These are phyloP conservation scores for Colletotrichum sp. DNA, from an alignment of 2,329 filamentous ascomycete genomes.

Conservation along the genomic window DNA sequence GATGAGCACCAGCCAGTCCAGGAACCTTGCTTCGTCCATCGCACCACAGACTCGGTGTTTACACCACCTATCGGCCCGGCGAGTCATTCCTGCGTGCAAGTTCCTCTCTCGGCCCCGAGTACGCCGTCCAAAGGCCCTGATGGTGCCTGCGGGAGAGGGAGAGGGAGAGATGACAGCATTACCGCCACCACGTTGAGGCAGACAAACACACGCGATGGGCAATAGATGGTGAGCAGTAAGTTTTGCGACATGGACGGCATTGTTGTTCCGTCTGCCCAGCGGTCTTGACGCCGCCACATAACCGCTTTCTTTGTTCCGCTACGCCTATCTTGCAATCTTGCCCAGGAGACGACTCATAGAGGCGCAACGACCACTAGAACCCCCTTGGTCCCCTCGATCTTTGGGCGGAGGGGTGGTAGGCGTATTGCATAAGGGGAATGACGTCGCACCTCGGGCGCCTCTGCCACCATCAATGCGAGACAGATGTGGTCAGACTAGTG, in stretches of 20 bases:
- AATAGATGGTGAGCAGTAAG: neutral
- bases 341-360: neutral
- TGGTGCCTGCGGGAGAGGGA: neutral
- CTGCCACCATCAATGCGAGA: conserved; percentile 18
- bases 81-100: neutral
- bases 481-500: conserved; percentile 10
- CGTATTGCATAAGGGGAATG: conserved; percentile 4
- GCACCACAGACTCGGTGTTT: neutral
- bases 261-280: conserved; percentile 2
- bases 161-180: neutral
- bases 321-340: neutral
- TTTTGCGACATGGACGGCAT: neutral
- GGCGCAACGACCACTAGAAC: neutral
- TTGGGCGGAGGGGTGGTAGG: neutral
- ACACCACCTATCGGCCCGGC: neutral
- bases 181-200: neutral
- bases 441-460: conserved; percentile 18
- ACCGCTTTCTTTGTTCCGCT: neutral
- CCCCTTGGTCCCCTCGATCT: neutral
- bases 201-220: neutral
- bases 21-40: neutral
- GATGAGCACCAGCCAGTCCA: conserved; percentile 2
- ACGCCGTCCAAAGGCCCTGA: neutral
- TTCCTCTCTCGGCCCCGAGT: neutral
- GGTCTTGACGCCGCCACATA: neutral